phyloP scores from a whole-genome alignment of 257 asterid genomes.

The Nicotiana paniculata region DNA sequence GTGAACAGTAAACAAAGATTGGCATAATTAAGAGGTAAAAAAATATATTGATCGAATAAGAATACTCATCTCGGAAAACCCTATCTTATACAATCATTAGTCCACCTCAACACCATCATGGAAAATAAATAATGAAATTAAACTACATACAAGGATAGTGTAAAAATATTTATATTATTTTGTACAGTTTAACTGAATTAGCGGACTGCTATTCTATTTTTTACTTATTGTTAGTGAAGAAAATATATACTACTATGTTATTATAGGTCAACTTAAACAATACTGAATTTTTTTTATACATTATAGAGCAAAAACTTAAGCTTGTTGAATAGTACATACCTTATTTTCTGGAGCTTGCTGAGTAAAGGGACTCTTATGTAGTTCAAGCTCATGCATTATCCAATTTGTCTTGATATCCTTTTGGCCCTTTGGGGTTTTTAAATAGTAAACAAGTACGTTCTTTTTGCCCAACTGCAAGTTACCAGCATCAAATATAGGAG shows the following conservation, averaged over 20 bases:
- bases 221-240: too few relatives aligned
- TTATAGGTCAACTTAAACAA: too few relatives aligned
- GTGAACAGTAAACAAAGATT: too few relatives aligned
- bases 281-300: too few relatives aligned
- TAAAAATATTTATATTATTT: too few relatives aligned
- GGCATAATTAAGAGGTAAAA: not conserved
- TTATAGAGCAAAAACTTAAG: not conserved
- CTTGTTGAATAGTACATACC: not conserved
- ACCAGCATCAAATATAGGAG: not conserved
- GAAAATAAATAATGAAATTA: too few relatives aligned
- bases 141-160: too few relatives aligned
- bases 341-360: not conserved
- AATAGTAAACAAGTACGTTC: not conserved
- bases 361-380: not conserved
- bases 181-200: too few relatives aligned
- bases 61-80: not conserved
- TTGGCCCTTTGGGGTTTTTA: not conserved
- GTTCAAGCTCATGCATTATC: slow-evolving; percentile 11
- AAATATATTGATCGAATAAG: too few relatives aligned
- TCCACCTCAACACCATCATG: not conserved
- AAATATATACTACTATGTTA: too few relatives aligned
- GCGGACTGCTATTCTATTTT: too few relatives aligned
- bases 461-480: not conserved
- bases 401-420: not conserved
- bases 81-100: not conserved